Base-by-base conservation (phyloP, 2,329 filamentous ascomycete species). In the Aphanocladium album region DNA sequence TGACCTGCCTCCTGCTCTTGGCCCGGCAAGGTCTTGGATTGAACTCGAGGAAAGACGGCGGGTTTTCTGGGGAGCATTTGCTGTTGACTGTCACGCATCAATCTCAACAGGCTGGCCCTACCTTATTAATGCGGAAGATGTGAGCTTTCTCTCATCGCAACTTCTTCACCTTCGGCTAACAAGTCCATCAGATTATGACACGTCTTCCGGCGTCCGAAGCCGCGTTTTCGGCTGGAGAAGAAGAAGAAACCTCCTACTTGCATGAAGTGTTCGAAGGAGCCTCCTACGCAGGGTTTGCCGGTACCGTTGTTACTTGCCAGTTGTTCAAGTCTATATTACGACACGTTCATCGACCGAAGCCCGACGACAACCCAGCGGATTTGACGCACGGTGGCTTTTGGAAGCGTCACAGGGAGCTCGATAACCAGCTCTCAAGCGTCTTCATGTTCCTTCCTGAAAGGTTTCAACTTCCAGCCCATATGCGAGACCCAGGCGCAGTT, bases 71-170 rank as follows among this genome's bases (percentile, higher is more conserved):
- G 84, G 88, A 65, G 83, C 87, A 0, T 97, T 93, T 68, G 89
- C 87, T 65, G 82, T 90, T 46, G 93, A 97, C 71, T 84, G 90
- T 27, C 96, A 96, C 74, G 88, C 90, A 2, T 91, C 89, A 67
- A 90, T 96, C 56, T 91, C 91, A 14, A 96, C 92, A 4, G 93
- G 93, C 2, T 97, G 93, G 93, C 91, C 93, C 0, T 88, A 90
- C 77, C 77, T 87, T 27, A 86, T 96, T 46, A 87, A 96, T 64
- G 83, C 90, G 61, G 79, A 79, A 69, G 90, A 96, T 64, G 83
- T 82, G 66, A 67, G 74, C 66, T 45, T 3, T 33, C 5, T 25
- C 4, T 43, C 30, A 3, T 21, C n/a, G 16, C 8, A 12, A 23
- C 11, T 14, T n/a, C 5, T 16, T 17, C 25, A n/a, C 7, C 6